Evolutionary conservation across 345 rosid genomes (phyloP), one percentile per base, ranked within the genome.

Genomic region (Cardamine resedifolia): DNA sequence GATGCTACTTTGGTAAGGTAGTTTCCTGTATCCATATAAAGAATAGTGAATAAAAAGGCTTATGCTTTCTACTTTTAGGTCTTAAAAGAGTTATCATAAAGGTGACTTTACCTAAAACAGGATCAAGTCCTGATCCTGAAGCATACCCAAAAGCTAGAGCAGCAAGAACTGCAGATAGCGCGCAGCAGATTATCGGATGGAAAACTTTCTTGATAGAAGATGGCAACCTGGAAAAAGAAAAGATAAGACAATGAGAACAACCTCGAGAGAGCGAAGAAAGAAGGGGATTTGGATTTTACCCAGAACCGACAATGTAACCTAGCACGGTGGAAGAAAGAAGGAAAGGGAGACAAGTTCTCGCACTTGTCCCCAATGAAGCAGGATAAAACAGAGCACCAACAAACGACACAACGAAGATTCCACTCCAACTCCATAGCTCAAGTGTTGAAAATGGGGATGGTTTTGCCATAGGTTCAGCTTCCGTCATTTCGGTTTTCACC

Each of bases 381-480:
- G 91, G 96, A 74, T 87, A 86, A 19, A 76, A 82, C 58, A 87
- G 59, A 64, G 98, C 90, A 63, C 85, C 41, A 45, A 73, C 77
- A 73, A 94, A 94, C 63, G 98, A 94, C 6, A 64, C 60, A 45
- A 90, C 77, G 72, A 90, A 90, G 81, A 90, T 66, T 23, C 87
- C 97, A 79, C 81, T 80, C 95, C 98, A 94, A 51, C 79, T 51
- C 95, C 85, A 89, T 36, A 90, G n/a, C 63, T 94, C 97, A 45
- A 82, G 39, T 6, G 84, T 41, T 21, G 95, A 83, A 78, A 90
- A 94, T 3, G 98, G 90, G 0, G 96, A 79, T 14, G 98, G 92
- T 74, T 86, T 94, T 7, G 80, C 71, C 98, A 94, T 94, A 33
- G 98, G 98, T 70, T 94, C 98, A 1, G 97, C 94, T 61, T 94